Evolutionary conservation across 2,329 filamentous ascomycete species (phyloP).

Genomic region (Onygena corvina): DNA sequence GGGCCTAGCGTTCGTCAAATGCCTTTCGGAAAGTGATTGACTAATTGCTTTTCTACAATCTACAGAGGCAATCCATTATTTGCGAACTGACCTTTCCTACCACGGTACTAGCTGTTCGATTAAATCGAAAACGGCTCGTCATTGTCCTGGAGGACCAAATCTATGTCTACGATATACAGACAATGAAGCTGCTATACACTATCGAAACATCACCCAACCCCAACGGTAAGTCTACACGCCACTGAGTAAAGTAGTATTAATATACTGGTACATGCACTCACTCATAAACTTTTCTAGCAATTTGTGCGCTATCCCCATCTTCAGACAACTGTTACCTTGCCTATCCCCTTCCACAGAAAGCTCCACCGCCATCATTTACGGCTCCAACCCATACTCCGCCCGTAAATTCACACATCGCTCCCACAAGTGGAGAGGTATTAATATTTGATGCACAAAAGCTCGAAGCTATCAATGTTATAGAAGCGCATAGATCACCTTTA

Average conservation of each 20-base stretch:
- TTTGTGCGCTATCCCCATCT: conserved; percentile 84
- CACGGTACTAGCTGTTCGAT: conserved; percentile 81
- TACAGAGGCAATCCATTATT: conserved; percentile 64
- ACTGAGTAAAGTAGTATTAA: not conserved
- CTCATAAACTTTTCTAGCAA: conserved; percentile 41
- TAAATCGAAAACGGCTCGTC: conserved; percentile 87
- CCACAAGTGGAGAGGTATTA: conserved; percentile 81
- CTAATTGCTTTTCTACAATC: not conserved
- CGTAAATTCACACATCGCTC: conserved; percentile 54
- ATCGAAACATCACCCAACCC: conserved; percentile 92
- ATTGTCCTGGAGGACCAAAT: conserved; percentile 93
- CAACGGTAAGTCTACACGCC: conserved; percentile 40
- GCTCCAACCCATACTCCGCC: conserved; percentile 76
- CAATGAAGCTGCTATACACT: conserved; percentile 88
- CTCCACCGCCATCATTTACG: conserved; percentile 40
- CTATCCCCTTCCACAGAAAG: conserved; percentile 69
- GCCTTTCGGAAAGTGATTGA: not conserved
- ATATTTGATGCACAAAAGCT: conserved; percentile 82
- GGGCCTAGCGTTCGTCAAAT: no score
- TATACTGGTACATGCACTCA: not conserved
- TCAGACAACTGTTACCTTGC: conserved; percentile 94
- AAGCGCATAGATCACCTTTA: conserved; percentile 83
- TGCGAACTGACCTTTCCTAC: conserved; percentile 98
- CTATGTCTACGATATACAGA: conserved; percentile 96
- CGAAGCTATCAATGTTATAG: conserved; percentile 88